Conservation (phyloP, 345 rosid species). For the Brassica rapa region DNA sequence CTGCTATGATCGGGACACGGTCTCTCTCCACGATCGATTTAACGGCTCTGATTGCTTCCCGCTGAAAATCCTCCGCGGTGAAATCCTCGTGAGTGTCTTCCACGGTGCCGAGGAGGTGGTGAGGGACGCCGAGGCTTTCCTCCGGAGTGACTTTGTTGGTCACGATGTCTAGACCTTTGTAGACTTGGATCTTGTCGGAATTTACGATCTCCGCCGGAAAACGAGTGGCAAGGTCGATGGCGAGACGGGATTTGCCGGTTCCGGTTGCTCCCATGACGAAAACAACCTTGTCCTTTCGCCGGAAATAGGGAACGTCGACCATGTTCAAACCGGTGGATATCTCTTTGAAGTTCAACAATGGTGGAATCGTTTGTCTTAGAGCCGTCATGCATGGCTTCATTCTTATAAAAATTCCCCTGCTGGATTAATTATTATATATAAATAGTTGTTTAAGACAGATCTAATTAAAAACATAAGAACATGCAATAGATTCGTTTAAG, state of each 20-base stretch:
- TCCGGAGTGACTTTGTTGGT: slow-evolving; percentile 83
- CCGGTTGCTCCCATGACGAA: slow-evolving; percentile 89
- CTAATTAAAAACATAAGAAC: slow-evolving; percentile 36
- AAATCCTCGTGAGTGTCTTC: slow-evolving; percentile 51
- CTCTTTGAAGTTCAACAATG: slow-evolving; percentile 50
- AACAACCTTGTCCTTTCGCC: slow-evolving; percentile 68
- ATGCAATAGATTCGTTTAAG: slow-evolving; percentile 36
- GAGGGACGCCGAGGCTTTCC: slow-evolving; percentile 73
- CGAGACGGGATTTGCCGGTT: slow-evolving; percentile 80
- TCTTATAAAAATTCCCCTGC: slow-evolving; percentile 34
- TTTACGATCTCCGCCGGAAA: slow-evolving; percentile 77
- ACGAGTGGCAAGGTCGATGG: slow-evolving; percentile 79
- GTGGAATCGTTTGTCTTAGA: slow-evolving; percentile 51
- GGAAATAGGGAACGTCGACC: slow-evolving; percentile 50
- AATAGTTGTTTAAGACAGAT: slow-evolving; percentile 23
- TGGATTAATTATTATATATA: slow-evolving; percentile 11
- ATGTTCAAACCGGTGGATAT: slow-evolving; percentile 35
- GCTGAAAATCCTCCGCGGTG: slow-evolving; percentile 56
- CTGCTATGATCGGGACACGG: slow-evolving; percentile 74
- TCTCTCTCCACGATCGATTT: slow-evolving; percentile 47
- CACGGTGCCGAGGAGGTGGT: slow-evolving; percentile 64
- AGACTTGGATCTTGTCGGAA: slow-evolving; percentile 88
- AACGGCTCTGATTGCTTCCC: slow-evolving; percentile 48
- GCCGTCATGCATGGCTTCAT: slow-evolving; percentile 54
- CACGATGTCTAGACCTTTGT: slow-evolving; percentile 63